Percentiles rank a stretch among this genome's conserved stretches.
Evolutionary conservation across 345 rosid genomes (phyloP).

Genomic region (Populus deltoides): DNA sequence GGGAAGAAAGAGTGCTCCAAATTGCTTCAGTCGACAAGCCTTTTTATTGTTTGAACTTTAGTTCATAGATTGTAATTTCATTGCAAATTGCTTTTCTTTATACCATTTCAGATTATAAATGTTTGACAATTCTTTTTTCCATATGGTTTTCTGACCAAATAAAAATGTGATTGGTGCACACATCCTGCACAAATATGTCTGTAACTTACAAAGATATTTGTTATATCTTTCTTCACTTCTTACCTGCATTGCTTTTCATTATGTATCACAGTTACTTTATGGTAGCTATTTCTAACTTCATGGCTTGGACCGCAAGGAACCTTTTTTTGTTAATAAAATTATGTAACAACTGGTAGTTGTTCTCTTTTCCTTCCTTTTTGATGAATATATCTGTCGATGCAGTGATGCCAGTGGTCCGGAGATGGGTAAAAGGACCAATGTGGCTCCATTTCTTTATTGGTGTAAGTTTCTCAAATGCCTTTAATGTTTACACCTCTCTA

Average conservation of each 20-base stretch:
- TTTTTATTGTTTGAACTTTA: neutral
- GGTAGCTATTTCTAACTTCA: neutral
- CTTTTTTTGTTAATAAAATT: neutral
- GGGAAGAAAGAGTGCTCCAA: neutral
- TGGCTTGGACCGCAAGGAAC: neutral
- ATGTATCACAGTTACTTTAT: neutral
- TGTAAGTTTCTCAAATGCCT: constrained; percentile 46
- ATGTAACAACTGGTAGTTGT: too few species aligned
- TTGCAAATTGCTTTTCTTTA: too few species aligned
- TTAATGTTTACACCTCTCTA: neutral
- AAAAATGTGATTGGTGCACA: neutral
- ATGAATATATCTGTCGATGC: constrained; percentile 25
- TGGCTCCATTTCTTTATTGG: constrained; percentile 95
- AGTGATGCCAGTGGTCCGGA: constrained; percentile 82
- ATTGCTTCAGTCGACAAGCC: neutral
- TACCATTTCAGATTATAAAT: too few species aligned
- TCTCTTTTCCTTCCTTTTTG: neutral
- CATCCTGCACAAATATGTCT: neutral
- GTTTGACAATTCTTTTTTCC: neutral
- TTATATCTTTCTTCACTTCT: neutral
- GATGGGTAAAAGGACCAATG: constrained; percentile 84
- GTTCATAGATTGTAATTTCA: too few species aligned
- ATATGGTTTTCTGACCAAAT: neutral
- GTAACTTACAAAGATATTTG: neutral
- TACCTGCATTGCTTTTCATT: neutral